Conservation (phyloP, 1,139 yeast genomes). For the Yamadazyma atmosphaerica region DNA sequence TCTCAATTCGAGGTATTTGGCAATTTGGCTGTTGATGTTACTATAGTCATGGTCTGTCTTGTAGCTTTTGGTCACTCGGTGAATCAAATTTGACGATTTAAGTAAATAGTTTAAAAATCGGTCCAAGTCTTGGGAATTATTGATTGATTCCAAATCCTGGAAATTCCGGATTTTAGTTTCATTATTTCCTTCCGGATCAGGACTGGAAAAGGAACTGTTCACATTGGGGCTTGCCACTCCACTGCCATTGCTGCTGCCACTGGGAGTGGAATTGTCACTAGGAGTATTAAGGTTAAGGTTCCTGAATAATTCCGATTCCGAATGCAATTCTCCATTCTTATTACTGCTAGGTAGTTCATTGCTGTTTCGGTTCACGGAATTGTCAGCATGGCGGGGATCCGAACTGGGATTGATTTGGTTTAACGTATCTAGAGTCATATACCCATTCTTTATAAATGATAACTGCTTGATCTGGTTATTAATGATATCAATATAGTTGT, state of each 20-base stretch:
- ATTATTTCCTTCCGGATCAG: constrained; percentile 2
- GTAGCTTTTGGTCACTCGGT: constrained; percentile 39
- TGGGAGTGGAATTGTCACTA: background rate
- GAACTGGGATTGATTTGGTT: constrained; percentile 16
- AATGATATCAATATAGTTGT: constrained; percentile 46
- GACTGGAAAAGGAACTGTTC: constrained; percentile 2
- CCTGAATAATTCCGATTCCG: constrained; percentile 3
- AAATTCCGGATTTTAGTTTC: constrained; percentile 13
- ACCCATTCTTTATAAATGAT: constrained; percentile 48
- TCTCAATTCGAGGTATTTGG: constrained; percentile 28
- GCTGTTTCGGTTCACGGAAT: no score
- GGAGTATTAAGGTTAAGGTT: constrained; percentile 1
- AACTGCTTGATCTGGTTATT: constrained; percentile 48
- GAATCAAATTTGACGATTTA: constrained; percentile 40
- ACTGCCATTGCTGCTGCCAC: constrained; percentile 4
- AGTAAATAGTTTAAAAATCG: constrained; percentile 42
- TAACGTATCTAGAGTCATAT: constrained; percentile 46
- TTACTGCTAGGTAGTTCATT: no score
- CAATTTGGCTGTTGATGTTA: constrained; percentile 36
- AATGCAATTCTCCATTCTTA: constrained; percentile 3
- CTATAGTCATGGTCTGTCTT: constrained; percentile 10
- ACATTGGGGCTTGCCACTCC: constrained; percentile 1
- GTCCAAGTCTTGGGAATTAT: constrained; percentile 44
- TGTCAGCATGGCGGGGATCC: no score
- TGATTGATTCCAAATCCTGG: constrained; percentile 41